A percentile compares a stretch with the other conserved stretches of the same genome.
These are phyloP conservation scores for Penicillium sp. DNA, from an alignment of 2,329 filamentous ascomycete genomes.

Conservation along the genomic window DNA sequence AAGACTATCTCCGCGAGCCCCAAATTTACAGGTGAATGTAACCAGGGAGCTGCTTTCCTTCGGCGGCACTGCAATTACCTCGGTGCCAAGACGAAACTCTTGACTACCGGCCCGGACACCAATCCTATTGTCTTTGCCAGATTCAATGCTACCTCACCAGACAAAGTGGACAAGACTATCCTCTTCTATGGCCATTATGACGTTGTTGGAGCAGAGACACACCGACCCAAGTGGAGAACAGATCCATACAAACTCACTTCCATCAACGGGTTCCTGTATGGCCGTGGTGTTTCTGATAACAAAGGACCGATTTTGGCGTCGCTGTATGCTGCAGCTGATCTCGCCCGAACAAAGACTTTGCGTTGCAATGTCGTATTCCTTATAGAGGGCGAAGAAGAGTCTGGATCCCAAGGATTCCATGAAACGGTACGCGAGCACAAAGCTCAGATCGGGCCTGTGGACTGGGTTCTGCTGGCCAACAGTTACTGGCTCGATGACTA, in stretches of 20 bases:
- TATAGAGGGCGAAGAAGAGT: constrained; percentile 96
- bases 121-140: constrained; percentile 93
- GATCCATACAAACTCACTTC: constrained; percentile 90
- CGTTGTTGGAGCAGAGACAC: constrained; percentile 83
- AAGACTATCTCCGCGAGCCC: constrained; percentile 85
- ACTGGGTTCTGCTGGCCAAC: constrained; percentile 93
- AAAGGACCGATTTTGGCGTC: constrained; percentile 95
- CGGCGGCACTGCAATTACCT: constrained; percentile 88
- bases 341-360: constrained; percentile 77
- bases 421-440: constrained; percentile 77
- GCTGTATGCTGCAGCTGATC: constrained; percentile 85
- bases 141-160: constrained; percentile 70
- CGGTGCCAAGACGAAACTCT: constrained; percentile 81
- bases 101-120: constrained; percentile 73
- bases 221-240: constrained; percentile 74
- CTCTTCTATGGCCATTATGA: constrained; percentile 99
- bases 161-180: constrained; percentile 72
- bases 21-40: constrained; percentile 85
- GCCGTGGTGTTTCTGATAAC: constrained; percentile 94
- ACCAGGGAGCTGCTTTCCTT: constrained; percentile 84
- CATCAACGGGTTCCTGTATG: constrained; percentile 88
- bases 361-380: constrained; percentile 88
- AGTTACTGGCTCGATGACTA: constrained; percentile 98
- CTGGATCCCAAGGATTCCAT: constrained; percentile 84
- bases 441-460: constrained; percentile 78